phyloP scores from a whole-genome alignment of 495 filamentous ascomycete species.

The Aspergillus taichungensis region DNA sequence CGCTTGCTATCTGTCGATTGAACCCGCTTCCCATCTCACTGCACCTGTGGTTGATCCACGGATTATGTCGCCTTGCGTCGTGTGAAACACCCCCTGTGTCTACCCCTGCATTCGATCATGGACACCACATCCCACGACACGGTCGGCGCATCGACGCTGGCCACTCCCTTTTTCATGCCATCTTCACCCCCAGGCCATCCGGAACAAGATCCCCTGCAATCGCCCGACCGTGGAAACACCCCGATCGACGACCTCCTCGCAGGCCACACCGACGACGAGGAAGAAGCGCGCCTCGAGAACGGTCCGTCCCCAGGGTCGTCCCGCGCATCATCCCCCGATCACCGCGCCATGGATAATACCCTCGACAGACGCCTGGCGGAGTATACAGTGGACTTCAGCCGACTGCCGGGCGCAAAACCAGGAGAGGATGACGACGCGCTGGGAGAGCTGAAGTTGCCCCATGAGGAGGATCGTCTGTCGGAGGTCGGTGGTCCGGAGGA shows the following conservation, averaged over 20 bases:
- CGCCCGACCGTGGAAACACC: constrained; percentile 19
- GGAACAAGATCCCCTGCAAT: constrained; percentile 10
- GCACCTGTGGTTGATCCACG: background rate
- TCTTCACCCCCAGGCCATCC: constrained; percentile 24
- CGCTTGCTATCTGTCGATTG: too few relatives aligned
- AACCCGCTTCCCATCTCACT: background rate
- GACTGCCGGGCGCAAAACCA: constrained; percentile 33
- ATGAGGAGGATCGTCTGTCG: constrained; percentile 27
- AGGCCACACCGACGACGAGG: constrained; percentile 6
- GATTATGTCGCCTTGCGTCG: background rate
- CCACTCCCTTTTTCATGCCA: constrained; percentile 31
- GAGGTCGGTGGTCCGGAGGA: constrained; percentile 45
- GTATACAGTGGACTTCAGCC: constrained; percentile 40
- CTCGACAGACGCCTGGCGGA: constrained; percentile 37
- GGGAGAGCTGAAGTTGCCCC: constrained; percentile 18
- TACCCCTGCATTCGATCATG: constrained; percentile 16
- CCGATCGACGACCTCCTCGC: constrained; percentile 14
- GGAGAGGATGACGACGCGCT: constrained; percentile 21
- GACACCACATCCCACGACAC: constrained; percentile 39
- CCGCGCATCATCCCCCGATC: constrained; percentile 18
- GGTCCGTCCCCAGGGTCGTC: constrained; percentile 10
- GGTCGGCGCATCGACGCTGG: constrained; percentile 35
- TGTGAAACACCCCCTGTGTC: background rate
- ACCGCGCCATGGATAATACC: constrained; percentile 14
- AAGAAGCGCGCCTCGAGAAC: constrained; percentile 9